phyloP scores from a whole-genome alignment of 164 flowering plant genomes.

The Vitis rupestris region DNA sequence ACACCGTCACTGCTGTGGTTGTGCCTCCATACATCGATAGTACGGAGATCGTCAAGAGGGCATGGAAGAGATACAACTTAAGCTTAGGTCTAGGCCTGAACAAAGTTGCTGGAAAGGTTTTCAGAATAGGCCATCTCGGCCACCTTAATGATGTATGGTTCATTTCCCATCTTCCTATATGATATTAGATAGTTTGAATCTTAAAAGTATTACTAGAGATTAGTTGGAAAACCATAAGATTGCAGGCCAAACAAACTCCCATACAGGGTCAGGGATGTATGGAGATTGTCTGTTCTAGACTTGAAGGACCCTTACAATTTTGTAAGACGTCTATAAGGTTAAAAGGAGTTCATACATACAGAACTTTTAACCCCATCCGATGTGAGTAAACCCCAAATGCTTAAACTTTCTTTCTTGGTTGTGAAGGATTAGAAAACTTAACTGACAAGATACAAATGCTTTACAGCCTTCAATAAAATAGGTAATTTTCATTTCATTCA shows the following conservation, averaged over 20 bases:
- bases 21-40: conserved; percentile 88
- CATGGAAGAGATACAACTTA: conserved; percentile 89
- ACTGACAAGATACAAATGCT: neutral
- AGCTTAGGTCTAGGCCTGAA: conserved; percentile 95
- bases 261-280: too few species aligned
- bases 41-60: conserved; percentile 81
- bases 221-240: neutral
- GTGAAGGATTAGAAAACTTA: too few species aligned
- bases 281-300: too few species aligned
- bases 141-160: conserved; percentile 76
- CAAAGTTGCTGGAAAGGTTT: conserved; percentile 95
- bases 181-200: neutral
- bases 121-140: conserved; percentile 99
- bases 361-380: too few species aligned
- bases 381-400: too few species aligned
- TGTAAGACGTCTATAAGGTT: too few species aligned
- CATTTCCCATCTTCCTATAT: neutral
- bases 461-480: neutral
- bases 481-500: neutral
- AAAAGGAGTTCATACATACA: too few species aligned
- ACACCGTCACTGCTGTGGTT: conserved; percentile 94
- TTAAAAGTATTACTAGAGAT: neutral
- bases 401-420: too few species aligned
- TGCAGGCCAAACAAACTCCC: too few species aligned
- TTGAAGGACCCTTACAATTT: too few species aligned